Evolutionary conservation across 116 monocot species (phyloP).

Genomic region (Zostera marina): DNA sequence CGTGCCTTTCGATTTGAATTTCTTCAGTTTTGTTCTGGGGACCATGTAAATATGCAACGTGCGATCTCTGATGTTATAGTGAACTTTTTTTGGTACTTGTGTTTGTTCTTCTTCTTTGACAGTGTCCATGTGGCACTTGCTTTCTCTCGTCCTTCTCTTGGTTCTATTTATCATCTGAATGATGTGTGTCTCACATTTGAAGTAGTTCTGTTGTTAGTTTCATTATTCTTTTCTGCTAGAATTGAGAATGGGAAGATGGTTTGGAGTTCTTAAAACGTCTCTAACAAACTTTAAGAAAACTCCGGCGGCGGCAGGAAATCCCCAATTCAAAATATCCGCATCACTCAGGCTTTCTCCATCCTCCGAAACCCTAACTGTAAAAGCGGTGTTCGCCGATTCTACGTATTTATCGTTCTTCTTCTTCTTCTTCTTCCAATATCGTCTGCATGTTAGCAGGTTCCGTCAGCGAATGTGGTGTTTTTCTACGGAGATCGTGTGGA

Average conservation of each 20-base stretch:
- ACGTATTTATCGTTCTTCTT: neutral
- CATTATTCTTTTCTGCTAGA: too few relatives aligned
- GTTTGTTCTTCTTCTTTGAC: too few relatives aligned
- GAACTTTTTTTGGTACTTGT: too few relatives aligned
- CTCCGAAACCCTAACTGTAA: conserved; percentile 63
- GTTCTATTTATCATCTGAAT: too few relatives aligned
- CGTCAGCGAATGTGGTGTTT: conserved; percentile 59
- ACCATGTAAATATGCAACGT: too few relatives aligned
- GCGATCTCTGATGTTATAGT: too few relatives aligned
- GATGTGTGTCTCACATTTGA: too few relatives aligned
- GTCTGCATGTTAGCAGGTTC: conserved; percentile 15
- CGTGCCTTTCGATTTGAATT: too few relatives aligned
- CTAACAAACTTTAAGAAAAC: conserved; percentile 4
- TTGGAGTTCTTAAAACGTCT: conserved; percentile 29
- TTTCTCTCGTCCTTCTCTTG: too few relatives aligned
- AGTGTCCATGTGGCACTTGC: too few relatives aligned
- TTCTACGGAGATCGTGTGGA: conserved; percentile 70
- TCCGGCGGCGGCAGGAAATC: neutral
- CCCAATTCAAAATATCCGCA: conserved; percentile 30
- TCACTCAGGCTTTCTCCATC: conserved; percentile 50
- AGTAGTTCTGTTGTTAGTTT: too few relatives aligned
- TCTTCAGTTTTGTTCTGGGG: too few relatives aligned
- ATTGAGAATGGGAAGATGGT: conserved; percentile 60
- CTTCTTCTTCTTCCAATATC: neutral
- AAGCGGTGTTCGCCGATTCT: neutral